phyloP scores from a whole-genome alignment of 305 asterid species.

The Lippia alba region DNA sequence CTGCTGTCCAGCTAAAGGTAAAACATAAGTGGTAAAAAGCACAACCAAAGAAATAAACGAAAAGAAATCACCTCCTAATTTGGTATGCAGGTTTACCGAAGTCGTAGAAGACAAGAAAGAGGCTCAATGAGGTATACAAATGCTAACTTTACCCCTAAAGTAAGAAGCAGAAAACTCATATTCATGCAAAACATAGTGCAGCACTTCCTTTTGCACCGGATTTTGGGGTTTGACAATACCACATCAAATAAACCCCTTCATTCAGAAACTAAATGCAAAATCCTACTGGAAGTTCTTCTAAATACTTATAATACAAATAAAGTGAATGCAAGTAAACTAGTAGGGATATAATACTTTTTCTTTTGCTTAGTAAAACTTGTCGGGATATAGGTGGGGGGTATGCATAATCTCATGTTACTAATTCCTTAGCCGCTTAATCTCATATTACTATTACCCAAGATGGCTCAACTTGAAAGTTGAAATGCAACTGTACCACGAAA shows the following conservation, averaged over 20 bases:
- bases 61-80: not conserved
- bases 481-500: constrained; percentile 18
- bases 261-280: not conserved
- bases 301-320: not conserved
- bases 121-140: not conserved
- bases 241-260: not conserved
- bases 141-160: not conserved
- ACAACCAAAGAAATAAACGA: not conserved
- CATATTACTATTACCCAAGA: constrained; percentile 13
- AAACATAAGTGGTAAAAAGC: not conserved
- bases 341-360: not conserved
- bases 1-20: not conserved
- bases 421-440: not conserved
- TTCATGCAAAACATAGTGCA: not conserved
- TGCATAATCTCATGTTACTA: constrained; percentile 4
- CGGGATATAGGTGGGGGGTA: not conserved
- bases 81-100: not conserved
- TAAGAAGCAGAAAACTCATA: not conserved
- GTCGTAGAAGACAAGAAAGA: not conserved
- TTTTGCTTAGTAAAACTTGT: no score
- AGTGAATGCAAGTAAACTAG: not conserved
- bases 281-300: no score
- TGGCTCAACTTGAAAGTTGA: constrained; percentile 3
- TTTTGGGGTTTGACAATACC: not conserved
- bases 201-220: no score